phyloP scores from a whole-genome alignment of 1,284 basidiomycete genomes.

The Puccinia triticina region DNA sequence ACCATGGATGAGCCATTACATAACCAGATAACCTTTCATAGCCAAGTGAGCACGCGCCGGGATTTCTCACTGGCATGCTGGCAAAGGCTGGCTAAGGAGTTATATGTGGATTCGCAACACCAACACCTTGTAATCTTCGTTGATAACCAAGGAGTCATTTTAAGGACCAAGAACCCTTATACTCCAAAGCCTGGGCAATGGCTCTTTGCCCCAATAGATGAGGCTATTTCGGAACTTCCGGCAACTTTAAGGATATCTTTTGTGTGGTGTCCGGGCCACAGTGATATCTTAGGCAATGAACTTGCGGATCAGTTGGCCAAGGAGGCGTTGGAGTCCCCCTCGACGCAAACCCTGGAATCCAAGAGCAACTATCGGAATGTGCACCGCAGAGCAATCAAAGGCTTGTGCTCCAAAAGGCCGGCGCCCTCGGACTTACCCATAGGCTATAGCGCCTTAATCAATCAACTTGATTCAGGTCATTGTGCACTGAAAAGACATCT shows the following conservation, averaged over 20 bases:
- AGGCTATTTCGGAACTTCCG: too few relatives aligned
- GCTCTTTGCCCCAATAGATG: neutral
- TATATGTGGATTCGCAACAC: too few relatives aligned
- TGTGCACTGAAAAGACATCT: neutral
- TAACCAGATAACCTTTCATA: too few relatives aligned
- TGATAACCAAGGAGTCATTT: neutral
- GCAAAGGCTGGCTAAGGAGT: too few relatives aligned
- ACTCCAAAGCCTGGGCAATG: neutral
- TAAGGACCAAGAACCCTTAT: neutral
- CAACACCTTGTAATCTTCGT: too few relatives aligned
- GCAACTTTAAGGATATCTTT: neutral
- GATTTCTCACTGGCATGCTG: too few relatives aligned
- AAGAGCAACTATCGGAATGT: neutral
- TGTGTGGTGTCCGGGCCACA: slow-evolving; percentile 2
- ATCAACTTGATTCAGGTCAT: neutral
- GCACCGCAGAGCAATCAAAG: too few relatives aligned
- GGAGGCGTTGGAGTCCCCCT: too few relatives aligned
- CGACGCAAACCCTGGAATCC: neutral
- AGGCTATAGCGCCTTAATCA: neutral
- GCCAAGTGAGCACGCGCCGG: too few relatives aligned
- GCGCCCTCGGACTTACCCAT: neutral
- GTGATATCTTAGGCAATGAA: neutral
- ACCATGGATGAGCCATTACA: too few relatives aligned
- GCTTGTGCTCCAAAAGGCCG: too few relatives aligned
- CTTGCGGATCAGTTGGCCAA: neutral